phyloP scores from a whole-genome alignment of 2,329 filamentous ascomycete genomes.

The Paraphoma chrysanthemicola region DNA sequence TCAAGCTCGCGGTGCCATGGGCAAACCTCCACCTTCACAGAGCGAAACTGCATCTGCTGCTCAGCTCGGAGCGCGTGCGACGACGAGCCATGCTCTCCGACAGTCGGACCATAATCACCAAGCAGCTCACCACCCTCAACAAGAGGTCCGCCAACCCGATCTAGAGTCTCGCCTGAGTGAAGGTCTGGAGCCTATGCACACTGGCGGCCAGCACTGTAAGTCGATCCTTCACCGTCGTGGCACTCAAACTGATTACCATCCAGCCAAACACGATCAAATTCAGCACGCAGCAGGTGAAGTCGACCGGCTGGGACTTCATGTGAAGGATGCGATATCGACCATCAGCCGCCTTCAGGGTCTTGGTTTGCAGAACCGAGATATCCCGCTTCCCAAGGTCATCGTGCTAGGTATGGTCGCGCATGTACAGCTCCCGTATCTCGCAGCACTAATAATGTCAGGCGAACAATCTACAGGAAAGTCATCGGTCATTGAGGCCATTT shows the following conservation, averaged over 20 bases:
- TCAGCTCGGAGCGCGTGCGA: too few relatives aligned
- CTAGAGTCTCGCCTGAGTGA: constrained; percentile 7
- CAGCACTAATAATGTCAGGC: constrained; percentile 12
- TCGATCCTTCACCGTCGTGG: not conserved
- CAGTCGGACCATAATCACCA: not conserved
- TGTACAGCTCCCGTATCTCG: not conserved
- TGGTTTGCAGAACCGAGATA: constrained; percentile 71
- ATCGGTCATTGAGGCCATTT: constrained; percentile 58
- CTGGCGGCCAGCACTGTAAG: constrained; percentile 11
- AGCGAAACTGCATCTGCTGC: too few relatives aligned
- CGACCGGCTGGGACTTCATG: constrained; percentile 62
- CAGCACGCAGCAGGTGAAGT: constrained; percentile 10
- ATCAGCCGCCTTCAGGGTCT: constrained; percentile 71
- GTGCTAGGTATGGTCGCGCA: constrained; percentile 66
- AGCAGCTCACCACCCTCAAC: not conserved
- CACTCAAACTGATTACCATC: not conserved
- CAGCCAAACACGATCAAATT: not conserved
- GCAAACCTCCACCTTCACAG: too few relatives aligned
- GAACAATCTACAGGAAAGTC: constrained; percentile 88
- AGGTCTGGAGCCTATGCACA: constrained; percentile 1
- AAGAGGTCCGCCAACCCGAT: not conserved
- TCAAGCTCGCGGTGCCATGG: too few relatives aligned
- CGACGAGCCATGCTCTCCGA: too few relatives aligned
- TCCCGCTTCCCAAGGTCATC: constrained; percentile 78
- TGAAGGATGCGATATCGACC: constrained; percentile 70